Evolutionary conservation across 1,284 basidiomycete genomes (phyloP).

Genomic region (Microbotryomycetes sp.): DNA sequence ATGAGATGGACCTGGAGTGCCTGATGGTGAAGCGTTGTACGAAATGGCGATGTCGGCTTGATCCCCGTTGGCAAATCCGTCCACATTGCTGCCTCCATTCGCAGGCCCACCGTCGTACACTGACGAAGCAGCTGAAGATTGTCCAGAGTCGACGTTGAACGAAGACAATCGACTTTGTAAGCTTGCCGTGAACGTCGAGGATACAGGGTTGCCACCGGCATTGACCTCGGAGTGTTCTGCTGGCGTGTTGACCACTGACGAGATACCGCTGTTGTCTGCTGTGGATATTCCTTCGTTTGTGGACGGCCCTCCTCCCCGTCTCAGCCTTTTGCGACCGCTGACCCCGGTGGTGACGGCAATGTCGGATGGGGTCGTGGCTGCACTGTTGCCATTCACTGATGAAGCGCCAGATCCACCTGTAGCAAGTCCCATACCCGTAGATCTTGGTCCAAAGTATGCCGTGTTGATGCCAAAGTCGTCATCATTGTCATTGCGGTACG

Average conservation of each 20-base stretch:
- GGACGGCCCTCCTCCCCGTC: neutral
- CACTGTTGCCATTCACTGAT: neutral
- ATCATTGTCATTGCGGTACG: neutral
- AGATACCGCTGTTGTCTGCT: neutral
- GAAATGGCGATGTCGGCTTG: neutral
- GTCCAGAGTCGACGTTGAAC: conserved; percentile 27
- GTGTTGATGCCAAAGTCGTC: neutral
- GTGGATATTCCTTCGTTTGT: no score
- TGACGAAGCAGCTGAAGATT: conserved; percentile 15
- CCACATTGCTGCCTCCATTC: neutral
- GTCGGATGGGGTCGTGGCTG: neutral
- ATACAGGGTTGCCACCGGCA: neutral
- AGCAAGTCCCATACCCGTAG: neutral
- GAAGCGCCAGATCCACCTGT: neutral
- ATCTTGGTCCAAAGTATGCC: neutral
- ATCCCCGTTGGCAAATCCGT: neutral
- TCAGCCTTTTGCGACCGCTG: neutral
- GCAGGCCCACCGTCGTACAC: conserved; percentile 9
- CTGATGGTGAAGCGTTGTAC: neutral
- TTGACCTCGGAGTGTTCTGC: neutral
- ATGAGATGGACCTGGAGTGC: neutral
- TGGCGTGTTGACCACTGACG: neutral
- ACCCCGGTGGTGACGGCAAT: neutral
- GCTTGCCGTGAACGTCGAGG: conserved; percentile 11
- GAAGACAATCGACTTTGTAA: conserved; percentile 20